Conservation (phyloP, 1,284 basidiomycete genomes). For the Ustilago vetiveriae region DNA sequence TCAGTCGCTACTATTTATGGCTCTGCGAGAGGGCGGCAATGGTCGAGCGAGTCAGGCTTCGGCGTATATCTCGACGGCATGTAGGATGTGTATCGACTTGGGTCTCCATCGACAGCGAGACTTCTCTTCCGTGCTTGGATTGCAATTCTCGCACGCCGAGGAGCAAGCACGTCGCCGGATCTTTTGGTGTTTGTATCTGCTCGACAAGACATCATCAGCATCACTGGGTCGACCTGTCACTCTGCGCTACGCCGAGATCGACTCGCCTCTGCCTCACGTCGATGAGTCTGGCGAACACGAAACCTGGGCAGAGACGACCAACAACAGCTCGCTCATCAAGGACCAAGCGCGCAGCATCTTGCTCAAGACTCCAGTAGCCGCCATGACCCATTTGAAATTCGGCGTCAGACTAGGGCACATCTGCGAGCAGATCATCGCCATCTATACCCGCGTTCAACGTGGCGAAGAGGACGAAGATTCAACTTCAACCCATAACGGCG, state of each 20-base stretch:
- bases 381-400: conserved; percentile 36
- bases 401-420: conserved; percentile 40
- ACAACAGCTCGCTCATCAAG: conserved; percentile 44
- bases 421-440: conserved; percentile 45
- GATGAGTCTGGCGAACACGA: conserved; percentile 51
- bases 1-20: conserved; percentile 54
- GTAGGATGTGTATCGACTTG: conserved; percentile 54
- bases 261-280: conserved; percentile 47
- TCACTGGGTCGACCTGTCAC: conserved; percentile 52
- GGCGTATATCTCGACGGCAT: conserved; percentile 46
- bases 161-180: conserved; percentile 48
- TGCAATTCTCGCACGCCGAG: conserved; percentile 44
- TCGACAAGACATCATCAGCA: conserved; percentile 53
- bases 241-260: conserved; percentile 53
- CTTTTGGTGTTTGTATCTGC: conserved; percentile 50
- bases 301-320: conserved; percentile 48
- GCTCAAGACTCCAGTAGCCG: conserved; percentile 39
- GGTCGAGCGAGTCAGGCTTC: conserved; percentile 48
- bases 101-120: conserved; percentile 51
- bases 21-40: conserved; percentile 52
- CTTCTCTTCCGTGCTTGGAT: conserved; percentile 33
- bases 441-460: conserved; percentile 46
- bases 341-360: conserved; percentile 29
- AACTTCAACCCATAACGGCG: not conserved
- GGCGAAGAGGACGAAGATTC: conserved; percentile 15